Conservation (phyloP, 73 alveolate species). For the Tetrahymena borealis region DNA sequence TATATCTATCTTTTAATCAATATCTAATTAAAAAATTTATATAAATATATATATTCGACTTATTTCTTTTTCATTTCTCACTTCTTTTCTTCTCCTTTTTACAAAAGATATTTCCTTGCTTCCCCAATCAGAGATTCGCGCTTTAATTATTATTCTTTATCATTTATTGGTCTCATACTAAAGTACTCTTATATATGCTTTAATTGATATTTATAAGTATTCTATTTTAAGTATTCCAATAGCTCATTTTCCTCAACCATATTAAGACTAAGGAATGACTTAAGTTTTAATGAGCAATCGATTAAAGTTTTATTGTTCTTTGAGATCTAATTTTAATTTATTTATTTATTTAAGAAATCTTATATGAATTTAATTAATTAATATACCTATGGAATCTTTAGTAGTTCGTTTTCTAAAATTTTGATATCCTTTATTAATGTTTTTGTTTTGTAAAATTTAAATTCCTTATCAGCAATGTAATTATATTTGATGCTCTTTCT, state of each 20-base stretch:
- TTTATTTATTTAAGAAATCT: not conserved
- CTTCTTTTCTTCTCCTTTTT: not conserved
- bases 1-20: too few relatives aligned
- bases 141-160: not conserved
- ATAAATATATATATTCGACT: not conserved
- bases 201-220: not conserved
- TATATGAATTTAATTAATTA: not conserved
- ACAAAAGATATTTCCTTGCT: not conserved
- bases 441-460: not conserved
- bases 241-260: not conserved
- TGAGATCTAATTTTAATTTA: not conserved
- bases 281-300: not conserved
- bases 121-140: not conserved
- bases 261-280: not conserved
- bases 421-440: not conserved
- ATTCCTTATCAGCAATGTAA: not conserved
- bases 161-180: not conserved
- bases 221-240: not conserved
- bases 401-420: not conserved
- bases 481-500: not conserved
- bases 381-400: not conserved
- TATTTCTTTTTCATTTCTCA: not conserved
- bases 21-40: too few relatives aligned
- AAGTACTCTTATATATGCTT: not conserved
- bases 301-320: not conserved